These are phyloP conservation scores for Aspergillus vadensis DNA, from an alignment of 2,329 filamentous ascomycete species.

Conservation along the genomic window DNA sequence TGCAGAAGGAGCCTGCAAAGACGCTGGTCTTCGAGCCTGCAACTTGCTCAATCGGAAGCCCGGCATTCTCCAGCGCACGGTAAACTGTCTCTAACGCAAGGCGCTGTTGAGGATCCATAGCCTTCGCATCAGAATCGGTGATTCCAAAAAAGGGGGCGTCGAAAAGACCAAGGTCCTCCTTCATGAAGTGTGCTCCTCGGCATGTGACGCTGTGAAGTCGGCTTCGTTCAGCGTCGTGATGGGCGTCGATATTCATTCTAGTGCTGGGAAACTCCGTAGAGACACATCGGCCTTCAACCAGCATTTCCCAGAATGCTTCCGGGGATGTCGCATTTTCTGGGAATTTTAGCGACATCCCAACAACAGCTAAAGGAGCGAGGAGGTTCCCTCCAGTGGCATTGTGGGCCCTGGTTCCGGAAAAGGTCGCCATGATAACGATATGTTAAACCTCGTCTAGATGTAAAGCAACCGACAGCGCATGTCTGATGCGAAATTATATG, in stretches of 20 bases:
- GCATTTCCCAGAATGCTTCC: slow-evolving; percentile 26
- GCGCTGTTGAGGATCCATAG: slow-evolving; percentile 38
- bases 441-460: not conserved
- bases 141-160: slow-evolving; percentile 38
- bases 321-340: slow-evolving; percentile 23
- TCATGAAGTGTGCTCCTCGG: slow-evolving; percentile 23
- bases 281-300: slow-evolving; percentile 22
- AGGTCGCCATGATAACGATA: not conserved
- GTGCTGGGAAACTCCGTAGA: slow-evolving; percentile 26
- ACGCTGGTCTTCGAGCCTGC: slow-evolving; percentile 36
- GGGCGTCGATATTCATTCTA: slow-evolving; percentile 28
- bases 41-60: slow-evolving; percentile 29
- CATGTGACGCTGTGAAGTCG: slow-evolving; percentile 16
- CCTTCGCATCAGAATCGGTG: slow-evolving; percentile 24
- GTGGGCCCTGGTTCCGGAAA: not conserved
- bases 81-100: slow-evolving; percentile 33
- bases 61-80: slow-evolving; percentile 32
- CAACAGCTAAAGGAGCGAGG: slow-evolving; percentile 22
- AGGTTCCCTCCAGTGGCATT: not conserved
- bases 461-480: not conserved
- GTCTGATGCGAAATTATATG: too few relatives aligned
- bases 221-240: slow-evolving; percentile 24
- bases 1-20: slow-evolving; percentile 32
- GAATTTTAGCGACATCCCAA: slow-evolving; percentile 25
- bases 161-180: slow-evolving; percentile 30